phyloP scores from a whole-genome alignment of 352 stramenopile genomes.

The Phytophthora agathidicida region DNA sequence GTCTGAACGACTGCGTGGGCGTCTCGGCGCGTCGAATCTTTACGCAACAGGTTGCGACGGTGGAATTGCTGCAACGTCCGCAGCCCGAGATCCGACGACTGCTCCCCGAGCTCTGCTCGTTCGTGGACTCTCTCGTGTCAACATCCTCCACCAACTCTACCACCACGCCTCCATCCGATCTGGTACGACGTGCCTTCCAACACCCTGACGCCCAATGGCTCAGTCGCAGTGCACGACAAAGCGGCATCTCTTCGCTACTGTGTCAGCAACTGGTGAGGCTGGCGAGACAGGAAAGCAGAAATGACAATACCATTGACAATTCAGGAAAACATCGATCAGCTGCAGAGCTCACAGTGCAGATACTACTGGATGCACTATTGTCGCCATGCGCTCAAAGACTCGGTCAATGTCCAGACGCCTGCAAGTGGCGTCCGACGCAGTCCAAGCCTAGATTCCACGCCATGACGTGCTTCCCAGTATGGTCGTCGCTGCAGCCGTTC shows the following conservation, averaged over 20 bases:
- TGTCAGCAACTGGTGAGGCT: constrained; percentile 56
- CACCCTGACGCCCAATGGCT: constrained; percentile 61
- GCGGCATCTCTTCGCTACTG: constrained; percentile 53
- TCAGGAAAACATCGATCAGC: constrained; percentile 6
- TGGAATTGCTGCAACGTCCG: constrained; percentile 29
- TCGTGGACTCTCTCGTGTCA: constrained; percentile 40
- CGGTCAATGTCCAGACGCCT: constrained; percentile 29
- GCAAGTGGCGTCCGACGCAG: constrained; percentile 45
- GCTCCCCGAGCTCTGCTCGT: constrained; percentile 50
- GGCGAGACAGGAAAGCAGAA: constrained; percentile 2
- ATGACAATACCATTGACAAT: constrained; percentile 1
- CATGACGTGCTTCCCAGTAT: constrained; percentile 67
- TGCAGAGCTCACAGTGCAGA: constrained; percentile 29
- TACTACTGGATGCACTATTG: constrained; percentile 62
- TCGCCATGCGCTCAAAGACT: constrained; percentile 37
- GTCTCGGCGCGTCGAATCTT: constrained; percentile 54
- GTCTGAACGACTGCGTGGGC: constrained; percentile 55
- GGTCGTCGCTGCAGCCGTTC: constrained; percentile 66
- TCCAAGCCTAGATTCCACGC: constrained; percentile 62
- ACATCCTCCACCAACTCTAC: not conserved
- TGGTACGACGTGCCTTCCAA: constrained; percentile 40
- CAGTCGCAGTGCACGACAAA: constrained; percentile 59
- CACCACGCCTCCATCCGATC: not conserved
- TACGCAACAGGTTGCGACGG: constrained; percentile 37
- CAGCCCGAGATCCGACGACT: constrained; percentile 39